Evolutionary conservation across 805 yeast species (phyloP).

Genomic region (Candida manassasensis): DNA sequence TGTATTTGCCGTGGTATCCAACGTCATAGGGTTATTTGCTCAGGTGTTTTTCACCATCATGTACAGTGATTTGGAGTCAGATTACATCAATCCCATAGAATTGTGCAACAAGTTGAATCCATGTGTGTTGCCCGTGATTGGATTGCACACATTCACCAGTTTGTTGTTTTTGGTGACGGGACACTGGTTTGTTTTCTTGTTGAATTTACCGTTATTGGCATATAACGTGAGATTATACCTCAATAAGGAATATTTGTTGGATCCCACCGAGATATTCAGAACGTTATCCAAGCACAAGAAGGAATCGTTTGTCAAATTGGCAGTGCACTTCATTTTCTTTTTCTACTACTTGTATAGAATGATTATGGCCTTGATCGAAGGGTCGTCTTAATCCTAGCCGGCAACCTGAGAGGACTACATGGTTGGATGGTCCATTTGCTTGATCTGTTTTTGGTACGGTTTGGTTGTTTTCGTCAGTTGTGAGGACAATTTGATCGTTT

Average conservation of each 20-base stretch:
- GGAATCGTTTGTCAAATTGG: conserved; percentile 85
- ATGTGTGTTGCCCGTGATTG: conserved; percentile 87
- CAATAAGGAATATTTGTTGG: conserved; percentile 78
- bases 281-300: conserved; percentile 89
- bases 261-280: conserved; percentile 96
- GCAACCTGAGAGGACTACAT: no score
- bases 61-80: conserved; percentile 93
- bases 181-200: conserved; percentile 82
- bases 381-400: conserved; percentile 1
- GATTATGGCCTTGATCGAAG: conserved; percentile 78
- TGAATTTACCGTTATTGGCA: conserved; percentile 79
- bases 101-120: conserved; percentile 89
- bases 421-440: no score
- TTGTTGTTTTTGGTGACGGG: conserved; percentile 75
- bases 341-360: conserved; percentile 93
- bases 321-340: conserved; percentile 86
- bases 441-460: no score
- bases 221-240: conserved; percentile 77
- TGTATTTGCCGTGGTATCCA: conserved; percentile 73
- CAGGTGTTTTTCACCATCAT: conserved; percentile 94
- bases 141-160: conserved; percentile 68
- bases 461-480: no score
- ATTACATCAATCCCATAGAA: conserved; percentile 96
- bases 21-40: conserved; percentile 81
- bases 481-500: no score